phyloP scores from a whole-genome alignment of 331 rosid species.

The Pyrus hybrid region DNA sequence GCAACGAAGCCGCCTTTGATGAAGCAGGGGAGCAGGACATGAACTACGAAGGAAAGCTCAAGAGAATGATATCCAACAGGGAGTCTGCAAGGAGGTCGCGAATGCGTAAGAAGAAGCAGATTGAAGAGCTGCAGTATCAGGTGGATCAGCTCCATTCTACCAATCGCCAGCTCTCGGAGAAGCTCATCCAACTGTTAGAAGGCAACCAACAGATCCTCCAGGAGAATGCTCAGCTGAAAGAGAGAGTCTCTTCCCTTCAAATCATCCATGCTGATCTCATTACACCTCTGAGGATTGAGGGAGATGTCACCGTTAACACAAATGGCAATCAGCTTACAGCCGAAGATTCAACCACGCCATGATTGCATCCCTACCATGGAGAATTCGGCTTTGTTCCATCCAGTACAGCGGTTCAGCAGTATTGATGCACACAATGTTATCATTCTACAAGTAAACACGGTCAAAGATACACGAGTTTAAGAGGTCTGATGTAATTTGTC shows the following conservation, averaged over 20 bases:
- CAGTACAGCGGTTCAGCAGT: neutral
- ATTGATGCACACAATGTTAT: neutral
- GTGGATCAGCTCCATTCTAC: slow-evolving; percentile 25
- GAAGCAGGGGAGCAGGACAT: neutral
- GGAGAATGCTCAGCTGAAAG: slow-evolving; percentile 41
- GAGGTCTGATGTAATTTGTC: neutral
- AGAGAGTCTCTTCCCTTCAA: slow-evolving; percentile 39
- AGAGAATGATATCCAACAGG: slow-evolving; percentile 39
- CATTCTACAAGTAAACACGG: neutral
- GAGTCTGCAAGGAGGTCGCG: slow-evolving; percentile 34
- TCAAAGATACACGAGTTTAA: neutral
- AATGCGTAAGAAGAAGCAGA: slow-evolving; percentile 36
- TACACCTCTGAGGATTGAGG: slow-evolving; percentile 12
- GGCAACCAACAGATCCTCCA: slow-evolving; percentile 37
- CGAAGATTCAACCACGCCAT: slow-evolving; percentile 11
- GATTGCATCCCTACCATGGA: neutral
- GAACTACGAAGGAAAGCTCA: slow-evolving; percentile 19
- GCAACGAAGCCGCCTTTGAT: neutral
- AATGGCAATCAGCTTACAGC: neutral
- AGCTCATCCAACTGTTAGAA: slow-evolving; percentile 29
- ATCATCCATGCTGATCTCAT: slow-evolving; percentile 23
- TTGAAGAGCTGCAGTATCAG: slow-evolving; percentile 31
- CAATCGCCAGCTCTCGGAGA: slow-evolving; percentile 36
- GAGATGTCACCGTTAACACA: slow-evolving; percentile 8
- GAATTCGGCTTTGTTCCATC: neutral